Evolutionary conservation across 768 basidiomycete species (phyloP).

Genomic region (Punctularia strigosozonata): DNA sequence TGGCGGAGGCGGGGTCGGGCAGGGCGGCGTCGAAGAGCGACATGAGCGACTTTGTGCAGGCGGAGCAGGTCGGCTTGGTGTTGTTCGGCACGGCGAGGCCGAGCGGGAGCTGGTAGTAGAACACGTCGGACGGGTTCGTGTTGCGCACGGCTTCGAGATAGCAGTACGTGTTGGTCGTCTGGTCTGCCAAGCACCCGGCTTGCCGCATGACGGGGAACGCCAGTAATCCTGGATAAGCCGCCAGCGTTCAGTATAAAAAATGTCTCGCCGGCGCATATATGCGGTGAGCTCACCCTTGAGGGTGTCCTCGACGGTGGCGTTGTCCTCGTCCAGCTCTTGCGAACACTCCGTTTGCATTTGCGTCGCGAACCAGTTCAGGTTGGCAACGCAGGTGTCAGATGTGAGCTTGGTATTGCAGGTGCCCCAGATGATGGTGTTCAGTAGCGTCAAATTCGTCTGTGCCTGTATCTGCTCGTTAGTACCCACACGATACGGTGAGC

Average conservation of each 20-base stretch:
- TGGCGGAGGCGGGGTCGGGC: too few relatives aligned
- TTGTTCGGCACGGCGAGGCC: slow-evolving; percentile 40
- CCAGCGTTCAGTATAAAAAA: not conserved
- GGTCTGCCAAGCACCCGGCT: slow-evolving; percentile 47
- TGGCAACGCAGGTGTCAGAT: slow-evolving; percentile 41
- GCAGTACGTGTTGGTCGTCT: slow-evolving; percentile 56
- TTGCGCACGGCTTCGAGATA: slow-evolving; percentile 52
- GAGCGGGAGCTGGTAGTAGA: slow-evolving; percentile 59
- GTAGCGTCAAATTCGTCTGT: slow-evolving; percentile 43
- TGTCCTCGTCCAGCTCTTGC: slow-evolving; percentile 39
- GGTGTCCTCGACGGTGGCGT: slow-evolving; percentile 40
- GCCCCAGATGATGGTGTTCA: slow-evolving; percentile 68
- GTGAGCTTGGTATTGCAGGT: slow-evolving; percentile 56
- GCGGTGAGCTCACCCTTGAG: slow-evolving; percentile 35
- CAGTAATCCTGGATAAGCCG: slow-evolving; percentile 34
- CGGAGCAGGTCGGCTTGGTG: slow-evolving; percentile 43
- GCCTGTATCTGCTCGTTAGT: too few relatives aligned
- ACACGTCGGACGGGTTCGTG: slow-evolving; percentile 53
- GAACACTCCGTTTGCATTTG: slow-evolving; percentile 38
- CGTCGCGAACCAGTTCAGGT: slow-evolving; percentile 55
- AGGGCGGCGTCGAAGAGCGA: slow-evolving; percentile 32
- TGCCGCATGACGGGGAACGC: slow-evolving; percentile 52
- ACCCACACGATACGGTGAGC: too few relatives aligned
- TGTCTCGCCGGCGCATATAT: not conserved
- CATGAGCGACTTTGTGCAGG: slow-evolving; percentile 54